Percentiles rank a stretch among this genome's conserved stretches.
Evolutionary conservation across 2,329 filamentous ascomycete species (phyloP).

Genomic region (Cladorrhinum sp.): DNA sequence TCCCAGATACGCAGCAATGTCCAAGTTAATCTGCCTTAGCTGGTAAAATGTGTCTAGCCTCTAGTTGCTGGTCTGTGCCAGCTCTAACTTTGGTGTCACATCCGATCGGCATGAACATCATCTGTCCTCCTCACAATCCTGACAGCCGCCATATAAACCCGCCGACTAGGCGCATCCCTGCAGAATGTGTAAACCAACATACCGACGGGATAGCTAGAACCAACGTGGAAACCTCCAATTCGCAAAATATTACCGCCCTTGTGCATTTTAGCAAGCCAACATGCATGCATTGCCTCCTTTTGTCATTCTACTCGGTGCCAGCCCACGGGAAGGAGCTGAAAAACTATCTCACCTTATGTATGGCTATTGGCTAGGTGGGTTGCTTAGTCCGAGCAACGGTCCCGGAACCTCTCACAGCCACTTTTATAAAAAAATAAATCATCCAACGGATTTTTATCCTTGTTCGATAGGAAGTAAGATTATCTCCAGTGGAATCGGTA

Average conservation of each 20-base stretch:
- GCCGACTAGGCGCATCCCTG: background rate
- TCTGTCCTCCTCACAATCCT: too few relatives aligned
- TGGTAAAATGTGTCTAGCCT: too few relatives aligned
- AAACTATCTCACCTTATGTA: too few relatives aligned
- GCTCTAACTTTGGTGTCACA: too few relatives aligned
- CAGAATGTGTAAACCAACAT: background rate
- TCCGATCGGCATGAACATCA: too few relatives aligned
- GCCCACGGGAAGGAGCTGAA: background rate
- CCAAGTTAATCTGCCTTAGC: too few relatives aligned
- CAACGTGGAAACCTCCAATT: background rate
- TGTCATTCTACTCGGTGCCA: background rate
- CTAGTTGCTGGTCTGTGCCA: too few relatives aligned
- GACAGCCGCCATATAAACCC: too few relatives aligned
- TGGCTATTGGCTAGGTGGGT: too few relatives aligned
- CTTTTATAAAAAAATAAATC: background rate
- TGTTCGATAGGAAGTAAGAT: background rate
- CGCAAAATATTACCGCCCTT: background rate
- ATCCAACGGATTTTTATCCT: constrained; percentile 3
- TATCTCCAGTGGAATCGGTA: background rate
- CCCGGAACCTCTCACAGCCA: background rate
- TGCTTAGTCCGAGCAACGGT: background rate
- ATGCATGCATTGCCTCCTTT: background rate
- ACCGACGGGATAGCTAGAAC: background rate
- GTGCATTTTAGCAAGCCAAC: background rate
- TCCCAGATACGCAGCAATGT: too few relatives aligned